These are phyloP conservation scores for Yamadazyma pseudoaaseri DNA, from an alignment of 1,139 yeast species.

Conservation along the genomic window DNA sequence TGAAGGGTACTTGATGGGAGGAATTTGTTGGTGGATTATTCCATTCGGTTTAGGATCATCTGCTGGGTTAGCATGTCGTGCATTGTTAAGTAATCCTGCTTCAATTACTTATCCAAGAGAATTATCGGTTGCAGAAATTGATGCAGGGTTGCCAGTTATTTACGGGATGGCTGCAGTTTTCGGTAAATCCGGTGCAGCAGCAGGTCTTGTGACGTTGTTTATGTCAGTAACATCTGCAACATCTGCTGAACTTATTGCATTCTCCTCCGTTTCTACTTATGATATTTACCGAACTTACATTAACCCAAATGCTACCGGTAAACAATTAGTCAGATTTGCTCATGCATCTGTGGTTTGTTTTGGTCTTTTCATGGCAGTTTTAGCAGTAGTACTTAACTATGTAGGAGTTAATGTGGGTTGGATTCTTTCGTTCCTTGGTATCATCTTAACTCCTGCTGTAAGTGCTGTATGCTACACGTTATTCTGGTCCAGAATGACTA, in stretches of 20 bases:
- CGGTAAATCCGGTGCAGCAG: slow-evolving; percentile 37
- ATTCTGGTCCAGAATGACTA: slow-evolving; percentile 52
- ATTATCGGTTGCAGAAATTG: slow-evolving; percentile 12
- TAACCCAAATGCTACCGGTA: slow-evolving; percentile 33
- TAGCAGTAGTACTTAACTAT: slow-evolving; percentile 31
- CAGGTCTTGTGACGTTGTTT: slow-evolving; percentile 32
- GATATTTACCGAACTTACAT: slow-evolving; percentile 35
- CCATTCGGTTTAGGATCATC: slow-evolving; percentile 37
- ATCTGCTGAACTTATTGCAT: slow-evolving; percentile 37
- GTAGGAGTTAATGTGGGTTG: slow-evolving; percentile 28
- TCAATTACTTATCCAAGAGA: slow-evolving; percentile 29
- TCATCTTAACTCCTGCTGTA: slow-evolving; percentile 33
- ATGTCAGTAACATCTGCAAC: slow-evolving; percentile 40
- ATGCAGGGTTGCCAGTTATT: slow-evolving; percentile 22
- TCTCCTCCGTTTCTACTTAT: slow-evolving; percentile 35
- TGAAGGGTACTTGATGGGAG: slow-evolving; percentile 37
- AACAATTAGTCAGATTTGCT: slow-evolving; percentile 27
- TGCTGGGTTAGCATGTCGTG: slow-evolving; percentile 35
- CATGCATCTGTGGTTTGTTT: slow-evolving; percentile 26
- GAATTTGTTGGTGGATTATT: slow-evolving; percentile 38
- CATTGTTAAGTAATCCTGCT: slow-evolving; percentile 28
- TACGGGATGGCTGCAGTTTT: slow-evolving; percentile 23
- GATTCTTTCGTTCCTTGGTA: slow-evolving; percentile 33
- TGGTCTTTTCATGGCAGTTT: slow-evolving; percentile 27
- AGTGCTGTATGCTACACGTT: slow-evolving; percentile 30